Evolutionary conservation across 768 basidiomycete species (phyloP), one percentile per base, ranked within the genome.

Genomic region (Psilocybe subaeruginosa): DNA sequence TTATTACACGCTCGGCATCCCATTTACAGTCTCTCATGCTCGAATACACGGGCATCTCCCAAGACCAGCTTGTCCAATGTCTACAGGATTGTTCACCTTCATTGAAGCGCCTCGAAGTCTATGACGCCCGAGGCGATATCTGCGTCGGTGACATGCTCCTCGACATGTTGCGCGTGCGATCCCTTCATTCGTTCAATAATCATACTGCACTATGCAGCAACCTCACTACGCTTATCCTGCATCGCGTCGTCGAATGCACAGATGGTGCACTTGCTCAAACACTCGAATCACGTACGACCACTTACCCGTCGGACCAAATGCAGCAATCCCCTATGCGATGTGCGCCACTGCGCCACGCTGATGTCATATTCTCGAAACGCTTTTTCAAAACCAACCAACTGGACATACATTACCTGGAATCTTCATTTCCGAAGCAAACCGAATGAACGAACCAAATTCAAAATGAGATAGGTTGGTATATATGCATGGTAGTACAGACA

Each of bases 1-100:
- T 72, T 39, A 52, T 72, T 3, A 46, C 51, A 9, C 62, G 62
- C 12, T 70, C 71, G 5, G 45, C 51, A 7, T 65, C 61, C 33
- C 43, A 29, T 11, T 59, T 72, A 4, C 43, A 63, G 29, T 49
- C 59, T 8, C 60, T 72, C 14, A 51, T 64, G 39, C 62, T 72
- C 23, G 69, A 71, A 55, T 67, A 55, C 45, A 65, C 65, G 2
- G 66, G 62, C 27, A 68, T 73, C 7, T 60, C 56, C 1, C 66
- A 69, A 39, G 60, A 55, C 16, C 63, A 67, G 46, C 63, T 71
- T 9, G 59, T 64, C 14, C 65, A 65, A 29, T 65, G 61, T 46
- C 67, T 71, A 33, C 39, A 62, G 23, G 60, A 58, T 5, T 67
- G 31, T 39, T 62, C 65, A 2, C 6, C 56, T 16, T 64, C 67